Evolutionary conservation across 495 filamentous ascomycete genomes (phyloP).

Genomic region (Trichoderma asperelloides): DNA sequence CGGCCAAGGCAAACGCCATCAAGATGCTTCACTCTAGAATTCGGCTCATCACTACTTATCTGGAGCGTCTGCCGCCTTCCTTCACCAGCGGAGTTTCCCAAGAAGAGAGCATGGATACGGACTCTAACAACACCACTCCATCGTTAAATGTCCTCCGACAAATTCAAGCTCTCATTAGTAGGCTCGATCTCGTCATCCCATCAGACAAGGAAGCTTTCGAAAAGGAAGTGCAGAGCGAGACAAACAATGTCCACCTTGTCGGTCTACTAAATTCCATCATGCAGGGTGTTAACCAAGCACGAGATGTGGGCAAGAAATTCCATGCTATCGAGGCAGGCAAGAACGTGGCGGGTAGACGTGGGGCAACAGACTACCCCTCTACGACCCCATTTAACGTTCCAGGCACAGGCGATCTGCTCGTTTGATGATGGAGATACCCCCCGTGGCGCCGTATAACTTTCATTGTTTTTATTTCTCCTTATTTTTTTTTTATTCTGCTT

Average conservation of each 20-base stretch:
- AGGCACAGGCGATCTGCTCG: slow-evolving; percentile 17
- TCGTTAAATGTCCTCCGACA: slow-evolving; percentile 56
- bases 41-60: slow-evolving; percentile 69
- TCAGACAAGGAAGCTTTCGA: slow-evolving; percentile 44
- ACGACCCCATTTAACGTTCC: slow-evolving; percentile 12
- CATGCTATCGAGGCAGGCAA: slow-evolving; percentile 48
- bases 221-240: slow-evolving; percentile 53
- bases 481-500: background rate
- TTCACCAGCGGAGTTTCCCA: slow-evolving; percentile 40
- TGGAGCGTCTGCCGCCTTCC: slow-evolving; percentile 60
- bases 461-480: background rate
- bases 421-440: slow-evolving; percentile 6
- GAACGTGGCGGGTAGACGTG: background rate
- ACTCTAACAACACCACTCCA: slow-evolving; percentile 39
- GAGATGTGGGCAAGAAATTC: slow-evolving; percentile 66
- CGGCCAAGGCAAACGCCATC: slow-evolving; percentile 82
- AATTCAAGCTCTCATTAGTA: slow-evolving; percentile 54
- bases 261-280: slow-evolving; percentile 61
- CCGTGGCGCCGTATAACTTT: background rate
- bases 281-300: slow-evolving; percentile 53
- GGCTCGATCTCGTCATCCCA: slow-evolving; percentile 51
- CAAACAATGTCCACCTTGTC: slow-evolving; percentile 70
- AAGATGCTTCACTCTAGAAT: slow-evolving; percentile 84
- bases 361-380: background rate
- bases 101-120: slow-evolving; percentile 28